Evolutionary conservation across 2,329 filamentous ascomycete species (phyloP), one percentile per base, ranked within the genome.

Genomic region (Thelonectria rubi): DNA sequence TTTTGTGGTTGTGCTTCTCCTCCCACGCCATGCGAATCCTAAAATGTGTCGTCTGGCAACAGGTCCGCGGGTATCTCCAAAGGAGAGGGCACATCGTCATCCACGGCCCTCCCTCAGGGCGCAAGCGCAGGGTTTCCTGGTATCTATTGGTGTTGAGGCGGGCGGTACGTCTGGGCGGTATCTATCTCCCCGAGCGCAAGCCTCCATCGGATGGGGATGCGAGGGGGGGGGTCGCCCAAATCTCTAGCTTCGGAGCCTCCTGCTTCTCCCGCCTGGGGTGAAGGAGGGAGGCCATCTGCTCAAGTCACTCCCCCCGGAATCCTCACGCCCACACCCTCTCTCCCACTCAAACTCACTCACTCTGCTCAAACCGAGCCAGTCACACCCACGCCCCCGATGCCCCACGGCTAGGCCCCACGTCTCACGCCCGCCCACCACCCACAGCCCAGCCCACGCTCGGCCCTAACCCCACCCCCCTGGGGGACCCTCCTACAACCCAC

Each of bases 241-340:
- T 52, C 53, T 61, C 46, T 43, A 51, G 55, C 49, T 66, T 66
- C 65, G 58, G 65, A 69, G 62, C 62, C 69, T 72, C 69, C 69
- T 72, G 66, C 68, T 72, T 72, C 68, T 70, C 68, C 65, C 69
- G 60, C 68, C 24, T 60, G 68, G 68, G 68, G 68, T 70, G 64
- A 61, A 65, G 67, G 68, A 69, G 64, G 63, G 37, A 24, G 15
- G 34, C 32, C 45, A 39, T 55, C 50, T 55, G 43, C 51, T 55
- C 63, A 65, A 58, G 58, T 47, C 53, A 50, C 58, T 61, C 66
- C 66, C 58, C 40, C 39, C 40, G 57, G 60, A 55, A 45, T 55
- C 61, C 52, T 45, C 54, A 30, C 39, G 34, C 46, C 32, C 60
- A 57, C 57, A 58, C 66, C 61, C 61, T 63, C 66, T 58, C 53